A percentile compares a stretch with the other conserved stretches of the same genome.
phyloP scores from a whole-genome alignment of 139 green algal species.

The Diplosphaera chodatii region DNA sequence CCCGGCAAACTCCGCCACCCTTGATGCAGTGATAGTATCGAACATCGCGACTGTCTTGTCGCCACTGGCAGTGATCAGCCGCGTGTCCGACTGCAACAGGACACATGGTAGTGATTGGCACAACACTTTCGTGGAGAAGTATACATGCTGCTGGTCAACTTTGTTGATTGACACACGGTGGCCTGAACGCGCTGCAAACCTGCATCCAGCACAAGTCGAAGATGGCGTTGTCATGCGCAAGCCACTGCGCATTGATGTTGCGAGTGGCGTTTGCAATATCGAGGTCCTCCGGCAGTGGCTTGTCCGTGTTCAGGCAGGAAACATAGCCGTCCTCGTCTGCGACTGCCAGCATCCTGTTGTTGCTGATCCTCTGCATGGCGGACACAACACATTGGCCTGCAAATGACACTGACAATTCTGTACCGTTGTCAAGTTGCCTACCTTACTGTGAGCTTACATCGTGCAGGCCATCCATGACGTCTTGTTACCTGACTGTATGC shows the following conservation, averaged over 20 bases:
- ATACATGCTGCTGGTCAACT: too few relatives aligned
- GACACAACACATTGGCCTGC: too few relatives aligned
- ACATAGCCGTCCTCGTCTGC: slow-evolving; percentile 74
- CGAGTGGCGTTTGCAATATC: not conserved
- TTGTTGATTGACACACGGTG: too few relatives aligned
- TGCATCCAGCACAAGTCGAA: slow-evolving; percentile 75
- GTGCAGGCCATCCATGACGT: too few relatives aligned
- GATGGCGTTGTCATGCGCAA: slow-evolving; percentile 70
- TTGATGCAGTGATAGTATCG: slow-evolving; percentile 42
- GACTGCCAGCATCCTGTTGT: slow-evolving; percentile 53
- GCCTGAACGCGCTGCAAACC: too few relatives aligned
- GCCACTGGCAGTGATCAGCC: slow-evolving; percentile 67
- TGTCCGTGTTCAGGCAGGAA: slow-evolving; percentile 47
- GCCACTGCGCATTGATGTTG: slow-evolving; percentile 46
- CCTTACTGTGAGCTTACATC: too few relatives aligned
- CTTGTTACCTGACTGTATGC: slow-evolving; percentile 32
- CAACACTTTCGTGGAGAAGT: too few relatives aligned
- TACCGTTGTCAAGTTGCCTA: too few relatives aligned
- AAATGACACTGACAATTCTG: too few relatives aligned
- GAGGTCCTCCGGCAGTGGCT: slow-evolving; percentile 19
- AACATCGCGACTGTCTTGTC: slow-evolving; percentile 64
- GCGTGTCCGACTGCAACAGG: slow-evolving; percentile 47
- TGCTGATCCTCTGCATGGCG: slow-evolving; percentile 17
- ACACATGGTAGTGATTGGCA: not conserved
- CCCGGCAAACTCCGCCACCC: slow-evolving; percentile 37